Percentiles rank a stretch among this genome's conserved stretches.
phyloP scores from a whole-genome alignment of 169 alveolate genomes.

The Plasmodium gaboni region DNA sequence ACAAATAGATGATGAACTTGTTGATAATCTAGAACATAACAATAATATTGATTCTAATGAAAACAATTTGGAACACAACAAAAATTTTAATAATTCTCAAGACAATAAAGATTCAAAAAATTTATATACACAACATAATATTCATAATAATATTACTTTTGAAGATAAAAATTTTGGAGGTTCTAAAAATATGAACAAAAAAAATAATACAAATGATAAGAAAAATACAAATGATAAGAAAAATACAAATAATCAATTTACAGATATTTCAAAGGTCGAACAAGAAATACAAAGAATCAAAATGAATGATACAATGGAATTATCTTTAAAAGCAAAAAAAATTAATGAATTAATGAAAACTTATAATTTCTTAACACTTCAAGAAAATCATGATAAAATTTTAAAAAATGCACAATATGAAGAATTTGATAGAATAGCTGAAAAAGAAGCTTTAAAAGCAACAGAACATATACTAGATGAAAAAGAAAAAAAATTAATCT shows the following conservation, averaged over 20 bases:
- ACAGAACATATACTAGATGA: slow-evolving; percentile 48
- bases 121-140: neutral
- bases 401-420: slow-evolving; percentile 1
- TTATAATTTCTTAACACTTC: slow-evolving; percentile 22
- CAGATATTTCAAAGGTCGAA: slow-evolving; percentile 31
- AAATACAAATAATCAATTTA: neutral
- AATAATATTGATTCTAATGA: slow-evolving; percentile 3
- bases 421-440: slow-evolving; percentile 56
- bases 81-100: neutral
- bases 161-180: too few species aligned
- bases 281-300: slow-evolving; percentile 58
- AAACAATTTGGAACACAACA: neutral
- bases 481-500: slow-evolving; percentile 53
- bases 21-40: slow-evolving; percentile 41
- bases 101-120: neutral
- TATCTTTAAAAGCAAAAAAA: slow-evolving; percentile 43
- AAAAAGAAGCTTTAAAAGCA: slow-evolving; percentile 38
- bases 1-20: slow-evolving; percentile 66
- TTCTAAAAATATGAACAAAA: neutral
- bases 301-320: slow-evolving; percentile 66
- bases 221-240: neutral
- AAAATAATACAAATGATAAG: neutral
- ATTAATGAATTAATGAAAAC: slow-evolving; percentile 53
- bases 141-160: neutral
- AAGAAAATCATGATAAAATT: slow-evolving; percentile 14